Evolutionary conservation across 495 filamentous ascomycete genomes (phyloP), one percentile per base, ranked within the genome.

Genomic region (Thozetella sp.): DNA sequence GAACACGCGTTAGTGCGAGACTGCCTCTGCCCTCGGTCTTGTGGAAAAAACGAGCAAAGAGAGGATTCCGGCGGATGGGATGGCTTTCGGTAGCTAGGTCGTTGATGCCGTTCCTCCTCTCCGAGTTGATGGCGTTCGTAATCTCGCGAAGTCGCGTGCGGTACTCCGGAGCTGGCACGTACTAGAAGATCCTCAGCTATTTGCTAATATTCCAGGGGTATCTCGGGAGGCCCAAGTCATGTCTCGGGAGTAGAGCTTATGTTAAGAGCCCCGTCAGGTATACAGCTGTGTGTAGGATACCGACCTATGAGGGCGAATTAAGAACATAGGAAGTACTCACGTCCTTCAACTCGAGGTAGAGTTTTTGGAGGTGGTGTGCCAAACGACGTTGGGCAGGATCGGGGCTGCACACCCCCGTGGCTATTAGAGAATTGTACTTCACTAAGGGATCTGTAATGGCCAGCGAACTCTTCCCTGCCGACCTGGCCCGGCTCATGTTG

Each of bases 391-490:
- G 88, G n/a, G 87, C 75, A 0, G 82, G 79, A 72, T 91, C 89
- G 13, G 85, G 87, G 22, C 70, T 64, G 60, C 86, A 86, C 27
- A 72, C 59, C 48, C 85, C 83, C 0, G 86, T 86, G 40, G 85
- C 77, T 12, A 91, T 66, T 2, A 91, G 71, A 2, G 86, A 72
- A 23, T 84, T 79, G 67, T 91, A 93, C 54, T 89, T 83, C 57
- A 90, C 77, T 34, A 91, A 73, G 3, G 89, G 90, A 65, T 91
- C 89, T 6, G 90, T 90, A 63, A 93, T 90, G 51, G 86, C 79
- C 22, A 91, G 57, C 45, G 72, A 75, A 54, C 73, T 74, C 30
- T 72, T 63, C 17, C 66, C 63, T 58, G 68, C 43, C 43, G 20
- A 10, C 9, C 43, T 4, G n/a, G 43, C 65, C 56, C 67, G 76